phyloP scores from a whole-genome alignment of 1,284 basidiomycete species.

The Trichosporon sp. region DNA sequence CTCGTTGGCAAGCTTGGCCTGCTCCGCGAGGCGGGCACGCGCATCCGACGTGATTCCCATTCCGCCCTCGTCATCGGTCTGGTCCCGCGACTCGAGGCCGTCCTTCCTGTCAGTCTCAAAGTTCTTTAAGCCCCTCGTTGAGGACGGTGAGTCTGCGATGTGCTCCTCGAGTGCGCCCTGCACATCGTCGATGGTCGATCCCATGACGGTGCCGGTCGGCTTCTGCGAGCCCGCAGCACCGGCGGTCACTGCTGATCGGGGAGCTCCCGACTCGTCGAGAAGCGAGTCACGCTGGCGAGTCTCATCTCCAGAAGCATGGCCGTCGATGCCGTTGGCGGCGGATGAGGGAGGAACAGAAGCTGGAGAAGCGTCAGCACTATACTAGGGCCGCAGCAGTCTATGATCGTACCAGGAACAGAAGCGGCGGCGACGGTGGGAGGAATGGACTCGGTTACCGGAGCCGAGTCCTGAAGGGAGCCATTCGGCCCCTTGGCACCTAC shows the following conservation, averaged over 20 bases:
- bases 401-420: not conserved
- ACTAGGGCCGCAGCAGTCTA: not conserved
- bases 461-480: not conserved
- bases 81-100: conserved; percentile 38
- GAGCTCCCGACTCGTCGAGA: not conserved
- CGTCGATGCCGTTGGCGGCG: conserved; percentile 6
- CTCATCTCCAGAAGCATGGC: not conserved
- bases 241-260: not conserved
- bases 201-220: conserved; percentile 56
- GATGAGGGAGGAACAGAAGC: not conserved
- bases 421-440: not conserved
- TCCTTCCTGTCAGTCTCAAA: conserved; percentile 45
- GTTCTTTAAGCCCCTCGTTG: not conserved
- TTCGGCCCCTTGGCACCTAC: not conserved
- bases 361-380: not conserved
- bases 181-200: conserved; percentile 77
- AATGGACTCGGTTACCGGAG: not conserved
- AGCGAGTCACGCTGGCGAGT: conserved; percentile 12
- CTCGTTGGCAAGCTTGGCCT: conserved; percentile 55
- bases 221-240: not conserved
- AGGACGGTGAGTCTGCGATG: not conserved
- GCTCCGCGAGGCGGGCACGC: conserved; percentile 64
- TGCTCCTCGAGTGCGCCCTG: conserved; percentile 67
- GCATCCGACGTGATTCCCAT: conserved; percentile 58
- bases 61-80: conserved; percentile 48